These are phyloP conservation scores for Phytophthora ramorum DNA, from an alignment of 352 stramenopile genomes.

Conservation along the genomic window DNA sequence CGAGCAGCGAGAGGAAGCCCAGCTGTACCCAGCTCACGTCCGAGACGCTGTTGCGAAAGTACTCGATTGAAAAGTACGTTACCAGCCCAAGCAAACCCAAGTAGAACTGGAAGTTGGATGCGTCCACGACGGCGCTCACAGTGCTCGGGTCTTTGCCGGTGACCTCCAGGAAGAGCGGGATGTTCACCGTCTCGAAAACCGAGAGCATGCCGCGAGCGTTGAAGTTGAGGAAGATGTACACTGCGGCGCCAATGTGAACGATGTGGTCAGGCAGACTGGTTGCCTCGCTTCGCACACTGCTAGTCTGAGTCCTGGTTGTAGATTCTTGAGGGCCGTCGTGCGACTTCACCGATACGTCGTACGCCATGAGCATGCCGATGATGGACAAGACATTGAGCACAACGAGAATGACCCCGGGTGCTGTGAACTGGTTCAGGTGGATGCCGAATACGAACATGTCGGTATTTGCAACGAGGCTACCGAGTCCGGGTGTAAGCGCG, in stretches of 20 bases:
- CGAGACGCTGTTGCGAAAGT: constrained; percentile 64
- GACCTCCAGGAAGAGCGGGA: constrained; percentile 71
- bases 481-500: constrained; percentile 65
- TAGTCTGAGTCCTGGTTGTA: constrained; percentile 30
- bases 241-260: constrained; percentile 58
- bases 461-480: constrained; percentile 57
- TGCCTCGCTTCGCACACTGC: constrained; percentile 32
- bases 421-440: constrained; percentile 73
- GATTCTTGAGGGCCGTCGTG: constrained; percentile 55
- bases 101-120: constrained; percentile 84
- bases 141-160: constrained; percentile 61
- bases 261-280: constrained; percentile 57
- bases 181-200: constrained; percentile 83
- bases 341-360: constrained; percentile 55
- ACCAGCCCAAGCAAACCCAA: constrained; percentile 68
- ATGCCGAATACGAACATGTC: constrained; percentile 63
- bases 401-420: constrained; percentile 62
- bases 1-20: constrained; percentile 62
- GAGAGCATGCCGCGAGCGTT: constrained; percentile 75
- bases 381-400: constrained; percentile 67
- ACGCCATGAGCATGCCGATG: constrained; percentile 57
- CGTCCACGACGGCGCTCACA: constrained; percentile 51
- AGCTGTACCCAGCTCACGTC: constrained; percentile 69
- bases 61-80: constrained; percentile 78
- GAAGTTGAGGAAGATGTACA: constrained; percentile 83